Evolutionary conservation across 768 basidiomycete genomes (phyloP), one percentile per base, ranked within the genome.

Genomic region (Amanita inopinata): DNA sequence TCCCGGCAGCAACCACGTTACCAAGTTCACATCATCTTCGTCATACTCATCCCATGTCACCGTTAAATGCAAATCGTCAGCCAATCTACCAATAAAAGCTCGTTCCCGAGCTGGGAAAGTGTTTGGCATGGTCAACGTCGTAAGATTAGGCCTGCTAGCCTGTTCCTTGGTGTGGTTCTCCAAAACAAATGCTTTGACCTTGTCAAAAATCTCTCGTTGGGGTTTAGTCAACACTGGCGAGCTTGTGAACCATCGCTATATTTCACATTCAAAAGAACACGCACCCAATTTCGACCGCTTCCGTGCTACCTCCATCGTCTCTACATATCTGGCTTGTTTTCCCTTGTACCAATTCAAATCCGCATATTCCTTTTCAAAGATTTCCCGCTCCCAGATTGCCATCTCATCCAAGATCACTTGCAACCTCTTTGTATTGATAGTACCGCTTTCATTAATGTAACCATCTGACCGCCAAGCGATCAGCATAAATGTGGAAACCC

Each of bases 31-130:
- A 47, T 88, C 86, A 34, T 88, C 66, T 5, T 84, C 85, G 48
- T 92, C 85, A 51, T 80, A 92, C 56, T 93, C 92, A 56, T 98
- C 94, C 90, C 92, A 99, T n/a, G 81, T 67, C 19, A 93, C 56
- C 15, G 61, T 70, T 9, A 98, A 71, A 55, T 88, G 80, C 33
- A 98, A 60, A 36, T 91, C 82, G 30, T 76, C 71, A 4, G 84
- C 80, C 15, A 99, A 68, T 19, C 74, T 77, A 28, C 64, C 70
- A 24, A 98, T 78, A 54, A 97, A 97, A 37, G 67, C 69, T 32
- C 85, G 72, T 48, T 98, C 92, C 31, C 79, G 69, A 3, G 89
- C 80, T 0, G 87, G 70, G 61, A 94, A 83, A 11, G 69, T 70
- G 54, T 94, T 94, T 17, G 73, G 75, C 66, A 97, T 73, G 8